Conservation (phyloP, 1,284 basidiomycete species). For the Ceratobasidium sp. region DNA sequence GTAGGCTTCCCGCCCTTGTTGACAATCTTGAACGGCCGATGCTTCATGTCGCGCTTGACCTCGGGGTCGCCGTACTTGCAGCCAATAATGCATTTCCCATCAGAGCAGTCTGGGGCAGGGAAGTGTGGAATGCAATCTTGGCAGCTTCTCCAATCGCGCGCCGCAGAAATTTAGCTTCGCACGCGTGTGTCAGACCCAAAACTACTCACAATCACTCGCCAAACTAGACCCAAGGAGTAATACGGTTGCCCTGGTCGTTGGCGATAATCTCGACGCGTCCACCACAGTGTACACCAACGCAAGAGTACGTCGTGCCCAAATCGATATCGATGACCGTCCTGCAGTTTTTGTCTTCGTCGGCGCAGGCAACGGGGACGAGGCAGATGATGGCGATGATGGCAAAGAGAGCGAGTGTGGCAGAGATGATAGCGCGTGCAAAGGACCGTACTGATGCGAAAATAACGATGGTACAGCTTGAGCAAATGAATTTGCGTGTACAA, state of each 20-base stretch:
- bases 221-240: constrained; percentile 95
- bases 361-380: constrained; percentile 48
- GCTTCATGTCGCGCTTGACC: constrained; percentile 92
- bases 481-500: too few species aligned
- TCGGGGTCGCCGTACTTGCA: too few species aligned
- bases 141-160: constrained; percentile 75
- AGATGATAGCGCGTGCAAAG: constrained; percentile 40
- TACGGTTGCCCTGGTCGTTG: constrained; percentile 98
- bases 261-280: constrained; percentile 97
- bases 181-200: too few species aligned
- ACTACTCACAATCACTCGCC: constrained; percentile 82
- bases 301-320: constrained; percentile 68
- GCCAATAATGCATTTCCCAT: too few species aligned
- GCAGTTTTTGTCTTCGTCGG: constrained; percentile 69
- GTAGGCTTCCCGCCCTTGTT: constrained; percentile 88
- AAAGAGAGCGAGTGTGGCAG: constrained; percentile 42
- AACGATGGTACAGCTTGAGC: too few species aligned
- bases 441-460: too few species aligned
- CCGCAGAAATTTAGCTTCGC: not conserved
- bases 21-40: constrained; percentile 88
- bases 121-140: constrained; percentile 84
- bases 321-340: constrained; percentile 97
- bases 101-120: constrained; percentile 95
- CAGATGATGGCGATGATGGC: constrained; percentile 45
- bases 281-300: constrained; percentile 85